Base-by-base conservation (phyloP, 75 land plant genomes). In the Azolla pinnata region DNA sequence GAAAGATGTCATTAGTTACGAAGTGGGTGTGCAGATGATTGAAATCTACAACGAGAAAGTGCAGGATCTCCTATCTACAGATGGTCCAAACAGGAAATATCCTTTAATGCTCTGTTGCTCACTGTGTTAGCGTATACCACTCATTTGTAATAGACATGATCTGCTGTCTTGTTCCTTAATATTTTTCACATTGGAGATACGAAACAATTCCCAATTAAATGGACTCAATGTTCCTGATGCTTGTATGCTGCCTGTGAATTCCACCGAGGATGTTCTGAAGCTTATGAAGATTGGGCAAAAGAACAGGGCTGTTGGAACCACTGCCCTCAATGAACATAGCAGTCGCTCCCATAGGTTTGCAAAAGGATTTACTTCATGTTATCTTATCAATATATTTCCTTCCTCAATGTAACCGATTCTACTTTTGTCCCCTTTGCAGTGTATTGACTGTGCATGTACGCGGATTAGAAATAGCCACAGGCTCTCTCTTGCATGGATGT, bases 21-120 rank as follows among this genome's bases (percentile, higher is more conserved):
- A 95, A 67, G 69, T 95, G 61, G 86, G 79, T 26, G 99, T 95
- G 44, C 99, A 95, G 60, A 95, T 95, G 99, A 80, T 95, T 48
- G 99, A 95, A 67, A 90, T 90, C 44, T 95, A 95, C 55, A 95
- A 95, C 55, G 99, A 95, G 47, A 97, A 95, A 85, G 98, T 93
- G 14, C 91, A 91, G 34, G 96, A 95, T 76, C 79, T 95, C 9
- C 95, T 92, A 25, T 52, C 57, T 33, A 72, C 49, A 71, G 83
- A 75, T 49, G 72, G 80, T 34, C 31, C 72, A 33, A 81, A 80
- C n/a, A 85, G 70, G 62, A 81, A 79, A 91, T 90, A 90, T 90
- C 97, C 97, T 85, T 57, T 1, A 25, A 1, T 19, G 54, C 24
- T 3, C 4, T 25, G 29, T 52, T 52, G 24, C 24, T 25, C 29